A percentile compares a stretch with the other conserved stretches of the same genome.
Conservation (phyloP, 164 flowering plant species). For the Sextonia rubra region DNA sequence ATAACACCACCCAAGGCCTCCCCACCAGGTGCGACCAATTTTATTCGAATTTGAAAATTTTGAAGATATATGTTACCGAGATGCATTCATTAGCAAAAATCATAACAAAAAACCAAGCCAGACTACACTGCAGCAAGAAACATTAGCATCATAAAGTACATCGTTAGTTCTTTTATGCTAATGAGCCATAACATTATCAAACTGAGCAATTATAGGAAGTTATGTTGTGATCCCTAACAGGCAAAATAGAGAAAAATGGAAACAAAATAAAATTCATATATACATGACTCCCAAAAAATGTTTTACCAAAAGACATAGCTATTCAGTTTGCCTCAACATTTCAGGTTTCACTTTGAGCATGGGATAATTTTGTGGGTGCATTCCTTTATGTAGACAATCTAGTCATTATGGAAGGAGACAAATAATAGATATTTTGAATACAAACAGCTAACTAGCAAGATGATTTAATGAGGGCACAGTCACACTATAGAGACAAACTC, state of each 20-base stretch:
- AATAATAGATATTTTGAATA: too few species aligned
- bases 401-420: too few species aligned
- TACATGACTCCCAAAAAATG: too few species aligned
- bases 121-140: not conserved
- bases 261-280: not conserved
- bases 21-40: conserved; percentile 92
- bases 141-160: not conserved
- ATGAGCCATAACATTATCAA: not conserved
- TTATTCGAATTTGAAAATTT: conserved; percentile 65
- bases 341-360: too few species aligned
- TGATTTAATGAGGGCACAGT: too few species aligned
- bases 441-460: too few species aligned
- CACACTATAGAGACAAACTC: too few species aligned
- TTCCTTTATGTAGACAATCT: too few species aligned
- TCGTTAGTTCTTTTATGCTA: not conserved
- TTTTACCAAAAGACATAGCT: too few species aligned
- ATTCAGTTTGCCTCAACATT: too few species aligned
- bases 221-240: not conserved
- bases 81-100: not conserved
- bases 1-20: conserved; percentile 85
- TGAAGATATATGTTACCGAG: not conserved
- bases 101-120: too few species aligned
- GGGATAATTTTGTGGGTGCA: too few species aligned
- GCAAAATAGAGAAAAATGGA: not conserved
- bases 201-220: not conserved